phyloP scores from a whole-genome alignment of 192 early-diverging fungal species.

The Allomyces arbusculus region DNA sequence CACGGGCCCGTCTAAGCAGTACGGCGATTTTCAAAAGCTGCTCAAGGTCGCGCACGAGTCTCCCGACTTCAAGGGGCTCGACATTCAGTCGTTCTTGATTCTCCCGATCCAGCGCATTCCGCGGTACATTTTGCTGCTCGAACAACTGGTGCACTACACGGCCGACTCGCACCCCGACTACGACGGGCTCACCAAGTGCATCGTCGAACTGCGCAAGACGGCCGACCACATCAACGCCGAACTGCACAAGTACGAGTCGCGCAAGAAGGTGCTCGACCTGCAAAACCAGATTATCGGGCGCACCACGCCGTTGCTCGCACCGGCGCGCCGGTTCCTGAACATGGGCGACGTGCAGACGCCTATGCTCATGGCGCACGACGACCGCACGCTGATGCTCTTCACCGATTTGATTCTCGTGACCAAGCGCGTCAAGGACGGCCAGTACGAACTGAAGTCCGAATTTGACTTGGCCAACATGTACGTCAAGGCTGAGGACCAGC shows the following conservation, averaged over 20 bases:
- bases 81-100: constrained; percentile 27
- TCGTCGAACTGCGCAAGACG: background rate
- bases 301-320: background rate
- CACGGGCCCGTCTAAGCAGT: constrained; percentile 13
- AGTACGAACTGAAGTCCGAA: background rate
- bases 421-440: background rate
- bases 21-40: constrained; percentile 15
- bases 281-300: background rate
- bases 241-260: background rate
- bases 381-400: background rate
- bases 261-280: background rate
- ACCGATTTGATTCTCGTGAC: background rate
- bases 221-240: background rate
- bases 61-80: constrained; percentile 21
- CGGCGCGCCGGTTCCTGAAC: background rate
- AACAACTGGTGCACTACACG: constrained; percentile 33
- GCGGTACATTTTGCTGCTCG: constrained; percentile 24
- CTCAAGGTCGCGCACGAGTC: constrained; percentile 15
- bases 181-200: background rate
- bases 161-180: constrained; percentile 17
- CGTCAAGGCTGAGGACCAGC: background rate
- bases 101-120: constrained; percentile 25
- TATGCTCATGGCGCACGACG: background rate
- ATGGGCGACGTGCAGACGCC: background rate
- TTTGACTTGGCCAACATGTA: background rate